Conservation (phyloP, 345 rosid species). For the Hibiscus mutabilis region DNA sequence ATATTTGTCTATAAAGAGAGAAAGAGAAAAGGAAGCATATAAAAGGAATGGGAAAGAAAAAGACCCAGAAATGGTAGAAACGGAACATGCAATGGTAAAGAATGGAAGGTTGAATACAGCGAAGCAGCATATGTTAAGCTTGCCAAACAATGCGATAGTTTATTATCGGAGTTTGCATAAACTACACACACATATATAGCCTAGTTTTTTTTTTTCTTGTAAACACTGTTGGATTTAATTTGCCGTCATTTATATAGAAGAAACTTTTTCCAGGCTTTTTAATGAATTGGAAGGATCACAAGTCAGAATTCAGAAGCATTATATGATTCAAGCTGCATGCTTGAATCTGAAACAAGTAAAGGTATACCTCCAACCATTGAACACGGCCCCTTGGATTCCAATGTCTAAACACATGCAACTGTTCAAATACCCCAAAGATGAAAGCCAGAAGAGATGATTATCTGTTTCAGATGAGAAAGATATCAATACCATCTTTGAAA, state of each 20-base stretch:
- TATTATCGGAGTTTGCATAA: too few species aligned
- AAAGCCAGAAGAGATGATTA: slow-evolving; percentile 17
- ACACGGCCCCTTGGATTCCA: slow-evolving; percentile 33
- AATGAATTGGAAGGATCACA: not conserved
- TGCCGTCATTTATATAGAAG: not conserved
- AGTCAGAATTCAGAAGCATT: not conserved
- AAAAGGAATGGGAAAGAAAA: not conserved
- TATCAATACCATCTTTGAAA: slow-evolving; percentile 20
- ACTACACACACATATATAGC: too few species aligned
- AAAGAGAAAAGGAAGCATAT: not conserved
- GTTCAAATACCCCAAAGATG: slow-evolving; percentile 16
- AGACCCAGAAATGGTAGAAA: slow-evolving; percentile 28
- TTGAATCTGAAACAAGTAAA: slow-evolving; percentile 17
- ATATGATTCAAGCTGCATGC: slow-evolving; percentile 18
- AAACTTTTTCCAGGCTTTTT: not conserved
- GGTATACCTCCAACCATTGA: not conserved
- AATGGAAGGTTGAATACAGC: slow-evolving; percentile 64
- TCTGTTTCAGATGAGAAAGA: slow-evolving; percentile 3
- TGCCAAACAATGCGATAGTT: not conserved
- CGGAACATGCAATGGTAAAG: slow-evolving; percentile 22
- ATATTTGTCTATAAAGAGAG: not conserved
- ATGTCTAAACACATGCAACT: slow-evolving; percentile 9
- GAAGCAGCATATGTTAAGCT: slow-evolving; percentile 32
- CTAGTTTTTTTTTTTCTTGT: too few species aligned
- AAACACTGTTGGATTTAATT: not conserved